Evolutionary conservation across 495 filamentous ascomycete species (phyloP).

Genomic region (Penicillium coprophilum): DNA sequence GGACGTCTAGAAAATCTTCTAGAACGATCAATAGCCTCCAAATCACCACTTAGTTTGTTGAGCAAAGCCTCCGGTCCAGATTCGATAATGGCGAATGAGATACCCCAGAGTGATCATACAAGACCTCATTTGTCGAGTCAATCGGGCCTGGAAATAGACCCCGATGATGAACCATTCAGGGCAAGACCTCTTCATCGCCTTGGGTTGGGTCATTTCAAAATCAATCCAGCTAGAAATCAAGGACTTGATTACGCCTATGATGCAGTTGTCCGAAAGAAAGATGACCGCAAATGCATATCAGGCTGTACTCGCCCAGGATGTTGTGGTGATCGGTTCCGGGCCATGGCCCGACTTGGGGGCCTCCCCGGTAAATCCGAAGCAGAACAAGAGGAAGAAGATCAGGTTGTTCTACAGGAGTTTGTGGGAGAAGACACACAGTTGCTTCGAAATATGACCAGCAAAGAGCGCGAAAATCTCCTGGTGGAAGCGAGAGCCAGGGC

Average conservation of each 20-base stretch:
- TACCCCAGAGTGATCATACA: not conserved
- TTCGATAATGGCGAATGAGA: not conserved
- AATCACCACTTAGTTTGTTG: constrained; percentile 20
- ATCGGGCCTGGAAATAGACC: constrained; percentile 16
- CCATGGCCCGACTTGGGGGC: constrained; percentile 54
- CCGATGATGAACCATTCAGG: constrained; percentile 50
- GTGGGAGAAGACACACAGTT: constrained; percentile 56
- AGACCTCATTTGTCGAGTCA: not conserved
- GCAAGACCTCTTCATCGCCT: constrained; percentile 53
- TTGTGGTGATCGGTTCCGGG: constrained; percentile 72
- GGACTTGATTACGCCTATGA: constrained; percentile 72
- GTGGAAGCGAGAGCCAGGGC: constrained; percentile 64
- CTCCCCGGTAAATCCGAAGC: constrained; percentile 20
- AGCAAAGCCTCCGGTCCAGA: not conserved
- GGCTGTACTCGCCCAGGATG: constrained; percentile 76
- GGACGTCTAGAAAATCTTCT: constrained; percentile 40
- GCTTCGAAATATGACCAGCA: constrained; percentile 44
- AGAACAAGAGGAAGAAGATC: constrained; percentile 46
- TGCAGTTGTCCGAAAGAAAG: constrained; percentile 70
- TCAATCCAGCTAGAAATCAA: constrained; percentile 73
- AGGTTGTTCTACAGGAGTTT: constrained; percentile 61
- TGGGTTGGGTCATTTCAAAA: constrained; percentile 70
- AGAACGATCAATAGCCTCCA: constrained; percentile 33
- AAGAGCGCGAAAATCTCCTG: constrained; percentile 57
- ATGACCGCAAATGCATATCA: constrained; percentile 71